Base-by-base conservation (phyloP, 768 basidiomycete species). In the Sistotremastrum niveocremeum region DNA sequence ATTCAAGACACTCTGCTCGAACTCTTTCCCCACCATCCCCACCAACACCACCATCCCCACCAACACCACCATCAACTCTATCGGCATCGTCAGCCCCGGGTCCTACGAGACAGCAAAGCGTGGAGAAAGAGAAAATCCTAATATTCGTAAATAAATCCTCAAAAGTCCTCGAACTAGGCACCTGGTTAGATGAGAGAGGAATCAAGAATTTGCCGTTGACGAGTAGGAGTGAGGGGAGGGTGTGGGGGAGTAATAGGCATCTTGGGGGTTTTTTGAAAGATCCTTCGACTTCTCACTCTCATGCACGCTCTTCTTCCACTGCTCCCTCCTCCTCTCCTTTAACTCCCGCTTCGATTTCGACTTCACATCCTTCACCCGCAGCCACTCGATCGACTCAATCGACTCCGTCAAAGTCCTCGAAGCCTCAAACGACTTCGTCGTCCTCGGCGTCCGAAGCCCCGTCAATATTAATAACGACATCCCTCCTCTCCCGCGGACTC, bases 401-500 rank as follows among this genome's bases (percentile, higher is more conserved):
- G 11, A 12, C 37, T 2, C 37, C 37, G 2, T 10, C 37, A 44
- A 45, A 45, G 5, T 9, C 44, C n/a, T 35, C 46, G 42, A 51
- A 50, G 36, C 51, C 46, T 9, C 49, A 46, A 4, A 52, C 38
- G 39, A 59, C 51, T 4, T 57, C 51, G 37, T 56, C 57, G 8
- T 52, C n/a, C 44, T 46, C 12, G 44, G 46, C 50, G 42, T 30
- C 65, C 40, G 56, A 63, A 5, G 61, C 62, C 0, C 77, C 82
- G 10, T 75, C 76, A 46, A 79, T 93, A 36, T 68, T 95, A 54
- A 71, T 94, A 46, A 93, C 91, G 34, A 95, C 91, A 0, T 93
- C 89, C 4, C 69, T 95, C 34, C 78, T 95, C 30, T 89, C 88
- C 7, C 76, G 91, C 12, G 91, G 91, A 2, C 73, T 94, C 2